Evolutionary conservation across 805 yeast genomes (phyloP), one percentile per base, ranked within the genome.

Genomic region (Helenozyma rhizophorensis): DNA sequence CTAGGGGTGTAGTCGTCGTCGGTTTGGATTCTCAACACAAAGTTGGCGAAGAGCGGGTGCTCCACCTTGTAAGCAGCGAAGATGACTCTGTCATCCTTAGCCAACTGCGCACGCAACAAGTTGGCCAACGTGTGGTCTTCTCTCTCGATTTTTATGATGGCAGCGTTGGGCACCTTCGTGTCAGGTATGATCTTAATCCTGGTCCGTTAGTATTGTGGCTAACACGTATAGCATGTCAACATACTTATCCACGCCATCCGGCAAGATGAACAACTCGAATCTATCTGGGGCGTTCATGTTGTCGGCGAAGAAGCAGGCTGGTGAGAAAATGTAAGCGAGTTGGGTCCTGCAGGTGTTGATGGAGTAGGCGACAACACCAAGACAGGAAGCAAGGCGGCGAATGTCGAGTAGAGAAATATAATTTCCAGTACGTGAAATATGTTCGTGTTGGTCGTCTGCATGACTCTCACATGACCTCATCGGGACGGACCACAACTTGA

Each of bases 281-380:
- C 98, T 82, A 68, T 93, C 98, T 62, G 99, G 99, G 53, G 97
- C 97, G 67, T 93, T 93, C 98, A 93, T 90, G 36, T 28, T 51
- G 36, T 28, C n/a, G n/a, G n/a, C n/a, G n/a, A n/a, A n/a, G n/a
- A n/a, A n/a, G n/a, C n/a, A n/a, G n/a, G n/a, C n/a, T n/a, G n/a
- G n/a, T n/a, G n/a, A n/a, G n/a, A n/a, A n/a, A n/a, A n/a, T n/a
- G n/a, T n/a, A n/a, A n/a, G n/a, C n/a, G n/a, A n/a, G n/a, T n/a
- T n/a, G n/a, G n/a, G n/a, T n/a, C n/a, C n/a, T n/a, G n/a, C n/a
- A n/a, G n/a, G n/a, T n/a, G n/a, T n/a, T n/a, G n/a, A n/a, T n/a
- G n/a, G n/a, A n/a, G n/a, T n/a, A n/a, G n/a, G n/a, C n/a, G n/a
- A n/a, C n/a, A n/a, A n/a, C n/a, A n/a, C n/a, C n/a, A n/a, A n/a